Conservation (phyloP, 371 early-diverging fungal genomes). For the Blakeslea trispora region DNA sequence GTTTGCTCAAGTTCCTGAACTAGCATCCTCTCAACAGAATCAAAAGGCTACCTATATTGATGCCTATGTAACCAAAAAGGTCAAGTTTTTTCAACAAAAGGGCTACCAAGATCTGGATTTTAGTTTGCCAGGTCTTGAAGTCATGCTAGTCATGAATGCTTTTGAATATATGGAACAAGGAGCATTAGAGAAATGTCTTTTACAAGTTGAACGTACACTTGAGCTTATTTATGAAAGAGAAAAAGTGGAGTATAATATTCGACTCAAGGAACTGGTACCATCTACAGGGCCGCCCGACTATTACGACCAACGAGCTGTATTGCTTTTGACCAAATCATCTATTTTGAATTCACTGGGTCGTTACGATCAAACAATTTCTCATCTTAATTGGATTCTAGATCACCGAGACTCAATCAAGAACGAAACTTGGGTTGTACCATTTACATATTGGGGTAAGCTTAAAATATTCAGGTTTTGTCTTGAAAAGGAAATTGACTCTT, state of each 20-base stretch:
- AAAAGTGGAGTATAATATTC: slow-evolving; percentile 46
- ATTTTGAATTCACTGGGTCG: slow-evolving; percentile 43
- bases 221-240: slow-evolving; percentile 51
- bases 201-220: slow-evolving; percentile 44
- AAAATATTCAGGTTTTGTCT: not conserved
- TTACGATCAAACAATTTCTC: slow-evolving; percentile 44
- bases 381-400: slow-evolving; percentile 64
- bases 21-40: slow-evolving; percentile 44
- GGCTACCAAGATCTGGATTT: slow-evolving; percentile 62
- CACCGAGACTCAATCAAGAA: slow-evolving; percentile 47
- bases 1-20: slow-evolving; percentile 46
- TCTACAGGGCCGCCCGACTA: slow-evolving; percentile 46
- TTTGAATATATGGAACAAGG: slow-evolving; percentile 58
- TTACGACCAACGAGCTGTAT: slow-evolving; percentile 46
- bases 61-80: slow-evolving; percentile 53
- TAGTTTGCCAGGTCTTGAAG: slow-evolving; percentile 58
- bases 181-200: slow-evolving; percentile 39
- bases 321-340: slow-evolving; percentile 45
- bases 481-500: not conserved
- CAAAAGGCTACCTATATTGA: slow-evolving; percentile 58
- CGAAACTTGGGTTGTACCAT: slow-evolving; percentile 65
- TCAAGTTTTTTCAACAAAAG: slow-evolving; percentile 54
- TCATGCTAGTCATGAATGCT: slow-evolving; percentile 61
- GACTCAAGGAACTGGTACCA: slow-evolving; percentile 47
- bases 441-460: slow-evolving; percentile 64